These are phyloP conservation scores for Penicillium bialowiezense DNA, from an alignment of 495 filamentous ascomycete species.

Conservation along the genomic window DNA sequence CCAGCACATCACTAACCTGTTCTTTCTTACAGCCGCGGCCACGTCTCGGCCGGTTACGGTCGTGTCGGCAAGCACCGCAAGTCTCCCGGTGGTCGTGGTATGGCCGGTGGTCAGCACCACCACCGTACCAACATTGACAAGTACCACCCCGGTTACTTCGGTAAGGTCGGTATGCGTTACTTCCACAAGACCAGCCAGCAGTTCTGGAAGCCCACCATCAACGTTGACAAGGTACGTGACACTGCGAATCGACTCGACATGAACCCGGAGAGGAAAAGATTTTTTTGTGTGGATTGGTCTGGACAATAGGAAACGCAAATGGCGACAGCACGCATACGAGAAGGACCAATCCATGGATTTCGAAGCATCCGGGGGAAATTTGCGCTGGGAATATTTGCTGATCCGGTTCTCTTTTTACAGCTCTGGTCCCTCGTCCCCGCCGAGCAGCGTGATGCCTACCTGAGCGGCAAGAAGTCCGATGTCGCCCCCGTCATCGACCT, in stretches of 20 bases:
- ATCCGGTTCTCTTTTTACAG: constrained; percentile 41
- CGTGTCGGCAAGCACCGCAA: constrained; percentile 92
- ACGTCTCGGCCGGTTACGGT: constrained; percentile 91
- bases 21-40: constrained; percentile 67
- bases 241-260: constrained; percentile 9
- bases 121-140: constrained; percentile 93
- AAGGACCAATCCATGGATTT: background rate
- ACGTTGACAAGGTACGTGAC: constrained; percentile 78
- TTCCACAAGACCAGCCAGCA: constrained; percentile 86
- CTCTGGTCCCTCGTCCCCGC: constrained; percentile 79
- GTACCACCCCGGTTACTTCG: constrained; percentile 96
- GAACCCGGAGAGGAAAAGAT: constrained; percentile 5
- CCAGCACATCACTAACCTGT: constrained; percentile 19
- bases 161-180: constrained; percentile 96
- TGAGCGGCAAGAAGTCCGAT: constrained; percentile 68
- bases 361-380: background rate
- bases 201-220: constrained; percentile 91
- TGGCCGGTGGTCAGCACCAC: constrained; percentile 94
- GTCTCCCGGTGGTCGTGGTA: constrained; percentile 91
- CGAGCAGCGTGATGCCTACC: constrained; percentile 81
- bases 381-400: constrained; percentile 11
- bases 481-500: constrained; percentile 91
- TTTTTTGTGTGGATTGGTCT: background rate
- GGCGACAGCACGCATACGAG: background rate
- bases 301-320: background rate